phyloP scores from a whole-genome alignment of 345 rosid genomes.

The Eucalyptus rudis region DNA sequence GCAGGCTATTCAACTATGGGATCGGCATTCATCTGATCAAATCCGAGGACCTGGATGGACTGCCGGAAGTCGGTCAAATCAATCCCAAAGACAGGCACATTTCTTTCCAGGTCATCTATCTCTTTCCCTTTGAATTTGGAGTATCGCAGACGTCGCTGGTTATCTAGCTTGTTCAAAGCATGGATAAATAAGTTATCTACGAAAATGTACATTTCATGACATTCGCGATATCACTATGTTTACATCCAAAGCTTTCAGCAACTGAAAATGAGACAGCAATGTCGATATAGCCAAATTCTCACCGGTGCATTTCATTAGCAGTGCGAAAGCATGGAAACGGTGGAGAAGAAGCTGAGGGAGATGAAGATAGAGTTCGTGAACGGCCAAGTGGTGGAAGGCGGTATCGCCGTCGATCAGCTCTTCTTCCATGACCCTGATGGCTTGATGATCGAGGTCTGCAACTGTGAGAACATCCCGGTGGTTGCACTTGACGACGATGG shows the following conservation, averaged over 20 bases:
- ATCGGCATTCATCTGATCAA: constrained; percentile 59
- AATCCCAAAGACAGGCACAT: constrained; percentile 65
- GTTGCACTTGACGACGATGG: constrained; percentile 8
- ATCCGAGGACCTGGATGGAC: constrained; percentile 33
- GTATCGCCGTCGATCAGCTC: constrained; percentile 36
- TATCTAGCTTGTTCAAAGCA: background rate
- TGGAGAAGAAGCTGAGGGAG: constrained; percentile 37
- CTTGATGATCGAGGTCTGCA: constrained; percentile 49
- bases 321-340: constrained; percentile 43
- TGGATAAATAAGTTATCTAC: background rate
- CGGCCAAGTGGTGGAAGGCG: constrained; percentile 25
- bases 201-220: background rate
- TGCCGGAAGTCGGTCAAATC: constrained; percentile 27
- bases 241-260: background rate
- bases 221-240: background rate
- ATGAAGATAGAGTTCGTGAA: constrained; percentile 28
- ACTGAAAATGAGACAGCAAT: background rate
- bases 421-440: constrained; percentile 63
- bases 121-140: background rate
- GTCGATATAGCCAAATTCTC: background rate
- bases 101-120: constrained; percentile 46
- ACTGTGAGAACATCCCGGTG: constrained; percentile 42
- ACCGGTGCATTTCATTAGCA: background rate
- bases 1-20: constrained; percentile 60
- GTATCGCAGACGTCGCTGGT: background rate